Percentiles rank a stretch among this genome's conserved stretches.
phyloP scores from a whole-genome alignment of 2,329 filamentous ascomycete genomes.

The Teratosphaeria pseudoeucalypti region DNA sequence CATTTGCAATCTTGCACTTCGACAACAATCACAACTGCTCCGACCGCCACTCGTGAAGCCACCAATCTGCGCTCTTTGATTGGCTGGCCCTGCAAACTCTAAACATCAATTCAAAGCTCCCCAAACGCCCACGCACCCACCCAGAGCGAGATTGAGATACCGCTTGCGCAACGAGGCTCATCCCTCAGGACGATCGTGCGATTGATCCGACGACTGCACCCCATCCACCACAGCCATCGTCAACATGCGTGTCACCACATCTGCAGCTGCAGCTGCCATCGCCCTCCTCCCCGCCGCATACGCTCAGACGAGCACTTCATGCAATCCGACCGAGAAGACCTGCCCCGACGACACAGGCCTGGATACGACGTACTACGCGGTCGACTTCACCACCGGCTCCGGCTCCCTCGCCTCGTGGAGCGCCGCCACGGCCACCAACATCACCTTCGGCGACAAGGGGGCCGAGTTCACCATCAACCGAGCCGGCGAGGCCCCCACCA shows the following conservation, averaged over 20 bases:
- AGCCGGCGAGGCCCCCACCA: conserved; percentile 65
- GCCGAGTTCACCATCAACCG: conserved; percentile 62
- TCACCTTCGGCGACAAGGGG: conserved; percentile 52
- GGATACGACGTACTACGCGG: conserved; percentile 42
- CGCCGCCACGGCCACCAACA: conserved; percentile 52
- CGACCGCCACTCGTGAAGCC: not conserved
- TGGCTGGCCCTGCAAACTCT: not conserved
- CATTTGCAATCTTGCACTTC: not conserved
- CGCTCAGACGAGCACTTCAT: conserved; percentile 68
- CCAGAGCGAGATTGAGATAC: not conserved
- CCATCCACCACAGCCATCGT: not conserved
- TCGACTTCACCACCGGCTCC: conserved; percentile 43
- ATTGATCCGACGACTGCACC: not conserved
- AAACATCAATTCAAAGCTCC: not conserved
- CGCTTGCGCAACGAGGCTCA: not conserved
- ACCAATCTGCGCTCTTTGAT: not conserved
- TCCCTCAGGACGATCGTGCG: no score
- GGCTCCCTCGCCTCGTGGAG: conserved; percentile 52
- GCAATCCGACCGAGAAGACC: conserved; percentile 62
- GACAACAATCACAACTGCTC: not conserved
- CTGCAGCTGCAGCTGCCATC: conserved; percentile 27
- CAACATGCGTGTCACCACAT: conserved; percentile 23
- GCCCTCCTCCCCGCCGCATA: conserved; percentile 35
- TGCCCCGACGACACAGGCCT: conserved; percentile 66
- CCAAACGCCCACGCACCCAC: not conserved